Base-by-base conservation (phyloP, 768 basidiomycete species). In the Trametes meyenii region DNA sequence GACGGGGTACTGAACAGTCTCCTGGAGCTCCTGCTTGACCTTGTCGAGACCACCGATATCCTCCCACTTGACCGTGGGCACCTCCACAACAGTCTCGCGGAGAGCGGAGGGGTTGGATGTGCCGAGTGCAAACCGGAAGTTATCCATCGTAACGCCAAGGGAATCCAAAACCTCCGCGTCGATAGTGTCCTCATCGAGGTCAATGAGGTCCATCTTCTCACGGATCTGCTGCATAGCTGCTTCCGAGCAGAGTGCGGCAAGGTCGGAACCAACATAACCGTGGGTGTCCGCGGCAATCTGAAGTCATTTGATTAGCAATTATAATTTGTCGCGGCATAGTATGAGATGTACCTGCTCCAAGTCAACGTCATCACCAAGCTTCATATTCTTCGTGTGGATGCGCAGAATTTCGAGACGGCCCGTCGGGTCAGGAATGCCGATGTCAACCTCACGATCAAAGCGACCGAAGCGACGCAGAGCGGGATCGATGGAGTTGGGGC, bases 331-430 rank as follows among this genome's bases (percentile, higher is more conserved):
- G 29, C 26, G 16, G 26, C 5, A 8, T n/a, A n/a, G n/a, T n/a
- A n/a, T n/a, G n/a, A 12, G 8, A 67, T 73, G 60, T 68, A 89
- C 91, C 81, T 94, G 93, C 76, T 99, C 97, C 61, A 98, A 86
- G 71, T 99, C 97, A 39, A 98, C 97, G 67, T 98, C 96, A 58
- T 98, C 96, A 24, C 76, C 85, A 50, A 98, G 83, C 77, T 98
- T 99, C 97, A 99, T 98, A 80, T 99, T 98, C 88, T 98, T 98
- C 59, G 97, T 98, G 82, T 98, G 97, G 63, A 99, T 98, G 54
- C 96, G 92, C 63, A 98, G 89, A 71, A 98, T 99, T 74, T 99
- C 97, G 46, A 98, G 86, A 77, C 97, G 96, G 57, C 97, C 97
- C 61, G 96, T 98, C 0, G 97, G 97, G 76, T 99, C 97, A 45